Evolutionary conservation across 2,329 filamentous ascomycete genomes (phyloP).

Genomic region (Cytospora piceicola): DNA sequence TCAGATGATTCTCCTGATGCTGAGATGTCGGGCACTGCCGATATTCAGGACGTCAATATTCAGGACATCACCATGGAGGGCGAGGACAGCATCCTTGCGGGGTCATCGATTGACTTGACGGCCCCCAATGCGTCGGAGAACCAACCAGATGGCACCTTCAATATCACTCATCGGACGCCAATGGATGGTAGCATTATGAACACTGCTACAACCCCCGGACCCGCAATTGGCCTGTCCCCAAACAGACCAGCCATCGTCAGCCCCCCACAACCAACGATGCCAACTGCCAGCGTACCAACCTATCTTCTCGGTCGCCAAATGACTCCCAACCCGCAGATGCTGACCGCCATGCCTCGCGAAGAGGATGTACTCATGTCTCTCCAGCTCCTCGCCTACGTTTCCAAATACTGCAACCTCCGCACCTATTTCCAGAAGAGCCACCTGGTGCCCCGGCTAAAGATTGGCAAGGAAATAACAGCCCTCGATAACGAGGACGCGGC

Average conservation of each 20-base stretch:
- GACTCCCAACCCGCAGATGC: constrained; percentile 70
- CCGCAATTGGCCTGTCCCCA: constrained; percentile 73
- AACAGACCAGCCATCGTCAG: constrained; percentile 71
- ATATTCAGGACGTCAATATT: constrained; percentile 83
- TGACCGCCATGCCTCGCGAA: constrained; percentile 92
- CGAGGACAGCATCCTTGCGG: constrained; percentile 76
- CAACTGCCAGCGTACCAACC: constrained; percentile 73
- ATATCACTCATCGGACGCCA: constrained; percentile 84
- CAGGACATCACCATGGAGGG: constrained; percentile 82
- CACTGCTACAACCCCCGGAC: constrained; percentile 67
- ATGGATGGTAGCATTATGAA: constrained; percentile 86
- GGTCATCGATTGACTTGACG: constrained; percentile 72
- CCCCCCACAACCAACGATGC: constrained; percentile 74
- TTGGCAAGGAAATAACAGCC: constrained; percentile 80
- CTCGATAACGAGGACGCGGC: constrained; percentile 70
- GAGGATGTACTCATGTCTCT: constrained; percentile 98
- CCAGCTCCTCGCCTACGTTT: constrained; percentile 94
- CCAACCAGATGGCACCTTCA: constrained; percentile 89
- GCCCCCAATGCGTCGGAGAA: constrained; percentile 80
- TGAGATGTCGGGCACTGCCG: constrained; percentile 78
- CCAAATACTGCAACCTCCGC: constrained; percentile 95
- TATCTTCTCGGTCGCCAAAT: constrained; percentile 78
- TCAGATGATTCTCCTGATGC: constrained; percentile 78
- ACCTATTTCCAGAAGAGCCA: constrained; percentile 96
- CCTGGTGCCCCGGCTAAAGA: constrained; percentile 87